Evolutionary conservation across 1,284 basidiomycete species (phyloP).

Genomic region (Afroboletus lepidellus): DNA sequence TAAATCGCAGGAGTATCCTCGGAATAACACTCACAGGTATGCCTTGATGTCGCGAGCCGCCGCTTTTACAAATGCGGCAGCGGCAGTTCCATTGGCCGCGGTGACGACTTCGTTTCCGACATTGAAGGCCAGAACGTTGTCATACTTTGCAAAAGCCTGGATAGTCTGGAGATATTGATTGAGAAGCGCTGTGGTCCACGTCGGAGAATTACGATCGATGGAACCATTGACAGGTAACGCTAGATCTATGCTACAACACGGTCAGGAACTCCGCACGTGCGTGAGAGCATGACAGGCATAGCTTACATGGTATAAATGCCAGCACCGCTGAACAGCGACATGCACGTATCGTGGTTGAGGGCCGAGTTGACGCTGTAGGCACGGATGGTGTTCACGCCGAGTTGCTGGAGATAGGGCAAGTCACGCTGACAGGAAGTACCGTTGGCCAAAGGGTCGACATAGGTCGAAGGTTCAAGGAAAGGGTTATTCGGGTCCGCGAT

Average conservation of each 20-base stretch:
- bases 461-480: slow-evolving; percentile 78
- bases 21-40: slow-evolving; percentile 61
- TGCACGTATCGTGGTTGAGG: slow-evolving; percentile 84
- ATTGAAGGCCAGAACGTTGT: slow-evolving; percentile 83
- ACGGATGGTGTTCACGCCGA: slow-evolving; percentile 75
- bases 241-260: slow-evolving; percentile 67
- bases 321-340: slow-evolving; percentile 72
- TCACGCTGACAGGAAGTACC: slow-evolving; percentile 74
- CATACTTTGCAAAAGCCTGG: slow-evolving; percentile 76
- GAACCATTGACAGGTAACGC: slow-evolving; percentile 84
- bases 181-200: slow-evolving; percentile 84
- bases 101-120: slow-evolving; percentile 89
- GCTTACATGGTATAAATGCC: slow-evolving; percentile 87
- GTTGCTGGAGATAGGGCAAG: slow-evolving; percentile 68
- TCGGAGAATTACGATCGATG: slow-evolving; percentile 72
- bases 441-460: slow-evolving; percentile 75
- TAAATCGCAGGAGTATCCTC: background rate
- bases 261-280: slow-evolving; percentile 6
- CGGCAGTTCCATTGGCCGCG: slow-evolving; percentile 53
- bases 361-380: slow-evolving; percentile 84
- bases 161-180: slow-evolving; percentile 80
- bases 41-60: slow-evolving; percentile 87
- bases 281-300: background rate
- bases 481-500: slow-evolving; percentile 54
- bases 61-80: slow-evolving; percentile 84